Percentiles rank a stretch among this genome's conserved stretches.
Evolutionary conservation across 2,329 filamentous ascomycete species (phyloP).

Genomic region (Didymosphaeria variabile): DNA sequence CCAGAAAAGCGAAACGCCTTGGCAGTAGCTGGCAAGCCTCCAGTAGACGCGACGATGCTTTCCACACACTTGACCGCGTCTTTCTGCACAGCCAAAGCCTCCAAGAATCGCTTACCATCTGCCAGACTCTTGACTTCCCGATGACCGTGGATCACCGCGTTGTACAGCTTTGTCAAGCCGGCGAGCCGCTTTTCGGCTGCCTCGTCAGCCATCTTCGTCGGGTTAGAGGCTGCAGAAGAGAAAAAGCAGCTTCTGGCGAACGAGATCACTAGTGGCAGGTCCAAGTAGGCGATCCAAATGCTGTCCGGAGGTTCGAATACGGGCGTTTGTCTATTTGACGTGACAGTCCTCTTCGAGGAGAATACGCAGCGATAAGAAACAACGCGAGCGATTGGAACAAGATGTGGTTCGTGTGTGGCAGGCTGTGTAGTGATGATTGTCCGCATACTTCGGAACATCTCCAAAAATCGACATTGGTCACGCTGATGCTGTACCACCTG

Average conservation of each 20-base stretch:
- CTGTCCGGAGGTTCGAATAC: not conserved
- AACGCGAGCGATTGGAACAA: conserved; percentile 39
- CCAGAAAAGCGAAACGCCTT: conserved; percentile 55
- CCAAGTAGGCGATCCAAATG: no score
- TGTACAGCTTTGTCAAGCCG: conserved; percentile 53
- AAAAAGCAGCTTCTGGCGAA: not conserved
- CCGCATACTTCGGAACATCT: conserved; percentile 26
- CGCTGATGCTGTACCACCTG: conserved; percentile 29
- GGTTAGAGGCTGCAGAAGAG: not conserved
- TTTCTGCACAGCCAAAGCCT: conserved; percentile 56
- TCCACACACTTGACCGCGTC: conserved; percentile 54
- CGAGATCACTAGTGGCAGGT: not conserved
- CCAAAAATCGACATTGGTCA: conserved; percentile 27
- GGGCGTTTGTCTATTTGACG: conserved; percentile 7
- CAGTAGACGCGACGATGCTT: conserved; percentile 34
- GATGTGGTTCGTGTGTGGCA: not conserved
- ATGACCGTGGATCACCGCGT: conserved; percentile 50
- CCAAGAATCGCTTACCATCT: conserved; percentile 58
- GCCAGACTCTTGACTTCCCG: conserved; percentile 48
- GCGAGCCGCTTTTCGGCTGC: conserved; percentile 33
- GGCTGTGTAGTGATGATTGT: conserved; percentile 15
- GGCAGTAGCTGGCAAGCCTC: conserved; percentile 48
- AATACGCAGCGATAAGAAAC: conserved; percentile 21
- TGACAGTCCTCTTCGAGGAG: conserved; percentile 18
- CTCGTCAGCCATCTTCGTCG: conserved; percentile 28